A percentile compares a stretch with the other conserved stretches of the same genome.
Evolutionary conservation across 73 alveolate species (phyloP).

Genomic region (Halteria grandinella): DNA sequence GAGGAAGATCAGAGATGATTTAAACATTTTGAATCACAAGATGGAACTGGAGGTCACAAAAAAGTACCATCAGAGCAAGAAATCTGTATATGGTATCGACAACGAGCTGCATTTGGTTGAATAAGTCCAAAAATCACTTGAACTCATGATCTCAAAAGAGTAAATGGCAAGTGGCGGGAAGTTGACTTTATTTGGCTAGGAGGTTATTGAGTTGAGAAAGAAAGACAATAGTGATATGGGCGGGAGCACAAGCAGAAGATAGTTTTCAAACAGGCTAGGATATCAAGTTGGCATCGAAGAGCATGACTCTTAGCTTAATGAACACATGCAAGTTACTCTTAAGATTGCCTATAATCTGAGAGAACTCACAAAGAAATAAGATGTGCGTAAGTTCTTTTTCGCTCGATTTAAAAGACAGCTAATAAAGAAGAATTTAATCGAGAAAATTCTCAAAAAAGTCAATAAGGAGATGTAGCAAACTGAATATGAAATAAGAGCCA

Average conservation of each 20-base stretch:
- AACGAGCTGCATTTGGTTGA: slow-evolving; percentile 22
- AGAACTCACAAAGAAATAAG: neutral
- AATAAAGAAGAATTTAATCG: slow-evolving; percentile 22
- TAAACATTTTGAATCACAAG: neutral
- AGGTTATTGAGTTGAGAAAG: too few species aligned
- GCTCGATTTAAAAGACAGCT: slow-evolving; percentile 12
- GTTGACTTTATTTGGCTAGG: too few species aligned
- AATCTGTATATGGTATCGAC: slow-evolving; percentile 31
- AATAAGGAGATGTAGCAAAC: slow-evolving; percentile 4
- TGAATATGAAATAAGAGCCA: slow-evolving; percentile 13
- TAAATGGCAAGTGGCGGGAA: too few species aligned
- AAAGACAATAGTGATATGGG: too few species aligned
- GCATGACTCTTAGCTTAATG: too few species aligned
- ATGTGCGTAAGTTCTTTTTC: neutral
- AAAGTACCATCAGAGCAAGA: slow-evolving; percentile 12
- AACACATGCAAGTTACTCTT: too few species aligned
- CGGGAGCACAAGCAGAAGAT: too few species aligned
- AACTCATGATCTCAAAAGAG: too few species aligned
- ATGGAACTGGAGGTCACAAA: slow-evolving; percentile 29
- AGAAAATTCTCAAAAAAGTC: slow-evolving; percentile 9
- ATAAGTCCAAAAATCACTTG: slow-evolving; percentile 22
- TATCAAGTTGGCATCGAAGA: too few species aligned
- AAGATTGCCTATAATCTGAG: slow-evolving; percentile 7
- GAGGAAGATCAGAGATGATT: neutral
- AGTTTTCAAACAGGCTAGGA: too few species aligned